Percentiles rank a stretch among this genome's conserved stretches.
Conservation (phyloP, 164 flowering plant species). For the Houttuynia cordata region DNA sequence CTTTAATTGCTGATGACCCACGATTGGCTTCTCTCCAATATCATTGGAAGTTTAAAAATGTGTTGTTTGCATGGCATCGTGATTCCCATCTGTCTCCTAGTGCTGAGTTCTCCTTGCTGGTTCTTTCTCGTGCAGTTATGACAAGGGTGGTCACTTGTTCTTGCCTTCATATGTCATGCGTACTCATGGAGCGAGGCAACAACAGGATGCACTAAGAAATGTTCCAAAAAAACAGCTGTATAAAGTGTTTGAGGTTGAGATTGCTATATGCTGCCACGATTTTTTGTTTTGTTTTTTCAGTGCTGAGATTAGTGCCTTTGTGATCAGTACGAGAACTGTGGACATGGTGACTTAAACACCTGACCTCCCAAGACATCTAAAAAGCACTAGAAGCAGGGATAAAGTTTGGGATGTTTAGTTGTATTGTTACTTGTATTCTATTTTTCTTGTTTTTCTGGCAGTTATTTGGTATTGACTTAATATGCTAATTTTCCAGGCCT, state of each 20-base stretch:
- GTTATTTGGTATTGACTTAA: not conserved
- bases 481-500: constrained; percentile 37
- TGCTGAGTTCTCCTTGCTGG: not conserved
- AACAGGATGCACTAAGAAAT: constrained; percentile 58
- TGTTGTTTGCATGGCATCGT: not conserved
- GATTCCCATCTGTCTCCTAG: not conserved
- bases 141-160: constrained; percentile 82
- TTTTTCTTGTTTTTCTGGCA: not conserved
- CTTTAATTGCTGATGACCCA: no score
- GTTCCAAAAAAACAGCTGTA: constrained; percentile 47
- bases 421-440: not conserved
- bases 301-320: no score
- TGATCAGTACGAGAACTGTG: no score
- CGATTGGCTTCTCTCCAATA: no score
- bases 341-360: no score
- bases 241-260: constrained; percentile 61
- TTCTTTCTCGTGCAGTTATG: constrained; percentile 35
- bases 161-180: constrained; percentile 93
- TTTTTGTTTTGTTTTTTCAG: not conserved
- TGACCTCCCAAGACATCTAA: not conserved
- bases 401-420: not conserved
- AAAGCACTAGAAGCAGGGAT: not conserved
- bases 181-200: constrained; percentile 84
- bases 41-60: no score
- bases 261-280: not conserved